A percentile compares a stretch with the other conserved stretches of the same genome.
These are phyloP conservation scores for Puccinia novopanici DNA, from an alignment of 1,284 basidiomycete genomes.

Conservation along the genomic window DNA sequence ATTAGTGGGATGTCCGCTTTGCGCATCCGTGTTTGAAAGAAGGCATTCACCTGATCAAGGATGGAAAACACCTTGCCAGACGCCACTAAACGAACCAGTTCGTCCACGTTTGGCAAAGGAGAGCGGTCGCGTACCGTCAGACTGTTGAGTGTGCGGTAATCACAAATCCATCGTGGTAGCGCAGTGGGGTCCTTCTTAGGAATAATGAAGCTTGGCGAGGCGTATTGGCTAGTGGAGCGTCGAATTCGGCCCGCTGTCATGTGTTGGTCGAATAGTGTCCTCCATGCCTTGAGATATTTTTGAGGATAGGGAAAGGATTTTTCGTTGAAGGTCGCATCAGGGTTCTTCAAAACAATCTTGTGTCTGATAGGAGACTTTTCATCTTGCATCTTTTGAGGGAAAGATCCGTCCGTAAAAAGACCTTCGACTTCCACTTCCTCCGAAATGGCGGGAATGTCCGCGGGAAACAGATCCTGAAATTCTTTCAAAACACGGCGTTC, in stretches of 20 bases:
- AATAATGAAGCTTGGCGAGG: conserved; percentile 9
- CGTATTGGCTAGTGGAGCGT: too few relatives aligned
- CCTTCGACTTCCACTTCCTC: conserved; percentile 9
- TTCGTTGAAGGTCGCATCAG: conserved; percentile 7
- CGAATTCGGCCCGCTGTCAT: neutral
- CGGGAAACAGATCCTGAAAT: conserved; percentile 10
- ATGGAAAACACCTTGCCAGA: conserved; percentile 57
- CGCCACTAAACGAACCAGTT: conserved; percentile 33
- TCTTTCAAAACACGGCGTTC: neutral
- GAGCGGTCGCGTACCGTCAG: too few relatives aligned
- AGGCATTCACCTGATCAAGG: conserved; percentile 62
- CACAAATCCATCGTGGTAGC: neutral
- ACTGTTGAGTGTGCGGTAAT: conserved; percentile 28
- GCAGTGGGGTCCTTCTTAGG: conserved; percentile 3
- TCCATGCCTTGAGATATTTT: conserved; percentile 11
- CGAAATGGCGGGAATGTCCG: conserved; percentile 5
- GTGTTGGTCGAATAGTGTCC: conserved; percentile 10
- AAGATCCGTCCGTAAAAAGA: conserved; percentile 7
- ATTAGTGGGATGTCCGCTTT: conserved; percentile 60
- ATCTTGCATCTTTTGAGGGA: conserved; percentile 9
- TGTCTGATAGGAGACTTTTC: neutral
- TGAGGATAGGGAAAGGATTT: conserved; percentile 7
- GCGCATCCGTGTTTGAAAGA: conserved; percentile 61
- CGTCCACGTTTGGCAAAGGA: conserved; percentile 51
- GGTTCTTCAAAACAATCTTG: conserved; percentile 4